phyloP scores from a whole-genome alignment of 208 protist genomes.

The Crithidia brevicula region DNA sequence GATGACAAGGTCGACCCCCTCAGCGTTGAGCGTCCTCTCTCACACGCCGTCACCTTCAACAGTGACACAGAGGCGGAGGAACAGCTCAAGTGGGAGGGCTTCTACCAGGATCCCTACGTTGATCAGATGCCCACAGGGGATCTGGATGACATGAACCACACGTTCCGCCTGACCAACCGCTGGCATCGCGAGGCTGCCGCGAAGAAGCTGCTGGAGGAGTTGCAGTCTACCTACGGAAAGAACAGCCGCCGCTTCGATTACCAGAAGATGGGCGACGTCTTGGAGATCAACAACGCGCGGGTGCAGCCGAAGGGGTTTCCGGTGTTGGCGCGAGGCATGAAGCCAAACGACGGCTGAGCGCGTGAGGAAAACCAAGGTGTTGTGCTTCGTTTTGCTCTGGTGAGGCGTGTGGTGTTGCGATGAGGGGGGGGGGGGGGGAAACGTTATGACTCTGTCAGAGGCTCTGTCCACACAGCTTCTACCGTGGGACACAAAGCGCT shows the following conservation, averaged over 20 bases:
- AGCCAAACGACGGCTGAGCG: conserved; percentile 33
- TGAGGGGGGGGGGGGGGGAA: too few species aligned
- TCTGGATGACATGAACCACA: conserved; percentile 81
- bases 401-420: too few species aligned
- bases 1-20: conserved; percentile 65
- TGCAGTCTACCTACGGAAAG: conserved; percentile 82
- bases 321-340: conserved; percentile 71
- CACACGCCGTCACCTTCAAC: conserved; percentile 86
- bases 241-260: conserved; percentile 85
- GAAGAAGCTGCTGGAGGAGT: conserved; percentile 86
- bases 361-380: not conserved
- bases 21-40: conserved; percentile 83
- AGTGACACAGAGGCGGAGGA: conserved; percentile 86
- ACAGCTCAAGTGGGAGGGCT: conserved; percentile 91
- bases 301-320: conserved; percentile 92
- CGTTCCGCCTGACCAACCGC: conserved; percentile 84
- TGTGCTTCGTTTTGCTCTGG: not conserved
- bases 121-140: conserved; percentile 86
- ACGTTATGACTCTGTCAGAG: too few species aligned
- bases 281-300: conserved; percentile 91
- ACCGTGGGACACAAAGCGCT: too few species aligned
- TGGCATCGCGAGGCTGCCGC: conserved; percentile 91
- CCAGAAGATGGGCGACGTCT: conserved; percentile 92
- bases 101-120: conserved; percentile 84
- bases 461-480: too few species aligned